These are phyloP conservation scores for Prunus armeniaca DNA, from an alignment of 306 rosid species.

Conservation along the genomic window DNA sequence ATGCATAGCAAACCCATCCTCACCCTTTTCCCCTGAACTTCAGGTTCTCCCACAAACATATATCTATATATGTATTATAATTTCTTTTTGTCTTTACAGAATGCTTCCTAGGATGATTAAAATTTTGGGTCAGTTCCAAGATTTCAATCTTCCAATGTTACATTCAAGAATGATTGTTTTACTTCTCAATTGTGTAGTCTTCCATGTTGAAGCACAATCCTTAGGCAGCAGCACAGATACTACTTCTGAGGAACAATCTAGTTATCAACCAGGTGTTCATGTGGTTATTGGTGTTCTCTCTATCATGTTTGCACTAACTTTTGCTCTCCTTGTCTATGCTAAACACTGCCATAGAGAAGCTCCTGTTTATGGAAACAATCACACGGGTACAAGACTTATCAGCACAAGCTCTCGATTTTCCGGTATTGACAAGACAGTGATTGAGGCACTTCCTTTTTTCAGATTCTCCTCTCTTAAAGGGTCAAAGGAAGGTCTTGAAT, in stretches of 20 bases:
- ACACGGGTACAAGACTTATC: constrained; percentile 15
- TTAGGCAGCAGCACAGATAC: not conserved
- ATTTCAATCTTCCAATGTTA: constrained; percentile 34
- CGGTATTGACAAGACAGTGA: constrained; percentile 71
- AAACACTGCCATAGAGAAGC: constrained; percentile 47
- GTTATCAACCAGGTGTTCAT: constrained; percentile 59
- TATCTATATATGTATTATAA: constrained; percentile 6
- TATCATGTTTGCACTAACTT: constrained; percentile 57
- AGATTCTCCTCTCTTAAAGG: constrained; percentile 84
- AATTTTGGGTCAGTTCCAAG: constrained; percentile 4
- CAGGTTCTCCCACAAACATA: constrained; percentile 18
- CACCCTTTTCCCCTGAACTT: constrained; percentile 11
- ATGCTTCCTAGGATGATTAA: constrained; percentile 30
- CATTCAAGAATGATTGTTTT: constrained; percentile 24
- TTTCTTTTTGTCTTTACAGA: not conserved
- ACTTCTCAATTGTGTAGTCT: constrained; percentile 31
- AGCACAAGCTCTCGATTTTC: constrained; percentile 65
- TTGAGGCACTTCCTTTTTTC: constrained; percentile 91
- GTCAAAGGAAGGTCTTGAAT: constrained; percentile 81
- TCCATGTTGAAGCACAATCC: constrained; percentile 49
- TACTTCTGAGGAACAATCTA: constrained; percentile 21
- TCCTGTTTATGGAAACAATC: constrained; percentile 21
- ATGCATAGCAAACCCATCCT: constrained; percentile 29
- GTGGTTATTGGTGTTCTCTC: constrained; percentile 59
- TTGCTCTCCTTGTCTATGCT: constrained; percentile 60